Evolutionary conservation across 306 rosid species (phyloP), one percentile per base, ranked within the genome.

Genomic region (Mimosa bimucronata): DNA sequence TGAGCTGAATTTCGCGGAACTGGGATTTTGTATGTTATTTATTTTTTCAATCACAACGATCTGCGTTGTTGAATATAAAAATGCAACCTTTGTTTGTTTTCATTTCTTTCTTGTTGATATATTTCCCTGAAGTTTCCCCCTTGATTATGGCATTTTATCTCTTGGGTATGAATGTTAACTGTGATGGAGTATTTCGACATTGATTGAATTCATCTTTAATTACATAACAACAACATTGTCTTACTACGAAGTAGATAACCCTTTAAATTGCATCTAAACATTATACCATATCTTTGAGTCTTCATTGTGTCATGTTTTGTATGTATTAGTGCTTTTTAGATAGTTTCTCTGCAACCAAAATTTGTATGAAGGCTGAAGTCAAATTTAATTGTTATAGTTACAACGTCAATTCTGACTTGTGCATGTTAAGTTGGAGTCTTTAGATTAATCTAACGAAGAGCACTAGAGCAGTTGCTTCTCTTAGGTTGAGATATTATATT

Each of bases 341-440:
- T 30, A 15, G 23, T 31, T 79, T 64, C 8, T 76, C 53, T 30
- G 34, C 40, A 19, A 23, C 52, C 21, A 69, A 23, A 21, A n/a
- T 76, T 44, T 30, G 48, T 52, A 42, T n/a, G 44, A 10, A 74
- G n/a, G 48, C n/a, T 79, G 15, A 23, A 71, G 60, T 79, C 68
- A 21, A 29, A 65, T 65, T 25, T 29, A 42, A 53, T 52, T n/a
- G 77, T 64, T 60, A 37, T 9, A 62, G 71, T 77, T 23, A 48
- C 69, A 57, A 62, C 68, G 62, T 61, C 25, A 48, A 25, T 66
- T 84, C 81, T 79, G 34, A 66, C 78, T 70, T 79, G 66, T 26
- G 26, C 79, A 80, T 85, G 81, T 80, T 23, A 64, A 75, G 64
- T 57, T 81, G 76, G 81, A 58, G 23, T 79, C 78, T 72, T 75